Evolutionary conservation across 495 filamentous ascomycete species (phyloP).

Genomic region (Daldinia concentrica): DNA sequence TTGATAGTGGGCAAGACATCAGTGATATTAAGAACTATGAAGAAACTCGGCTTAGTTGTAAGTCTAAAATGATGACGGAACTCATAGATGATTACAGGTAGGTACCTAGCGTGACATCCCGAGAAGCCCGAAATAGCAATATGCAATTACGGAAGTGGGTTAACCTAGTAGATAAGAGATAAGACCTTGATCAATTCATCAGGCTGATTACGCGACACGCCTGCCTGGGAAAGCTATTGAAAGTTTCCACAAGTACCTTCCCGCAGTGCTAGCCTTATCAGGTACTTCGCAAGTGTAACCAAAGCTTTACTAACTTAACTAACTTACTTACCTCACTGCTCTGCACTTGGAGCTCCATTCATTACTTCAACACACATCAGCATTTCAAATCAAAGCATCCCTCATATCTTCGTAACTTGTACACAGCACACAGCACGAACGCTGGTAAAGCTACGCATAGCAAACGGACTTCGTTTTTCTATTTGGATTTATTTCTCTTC

Average conservation of each 20-base stretch:
- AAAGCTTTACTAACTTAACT: conserved; percentile 10
- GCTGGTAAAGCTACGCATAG: not conserved
- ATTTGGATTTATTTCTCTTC: not conserved
- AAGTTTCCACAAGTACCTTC: conserved; percentile 28
- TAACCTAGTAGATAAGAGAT: not conserved
- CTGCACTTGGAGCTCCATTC: conserved; percentile 33
- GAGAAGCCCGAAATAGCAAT: not conserved
- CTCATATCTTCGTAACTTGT: not conserved
- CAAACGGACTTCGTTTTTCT: not conserved
- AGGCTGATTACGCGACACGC: conserved; percentile 47
- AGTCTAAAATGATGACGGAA: conserved; percentile 24
- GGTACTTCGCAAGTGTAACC: conserved; percentile 1
- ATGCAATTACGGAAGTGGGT: conserved; percentile 3
- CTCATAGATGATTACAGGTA: not conserved
- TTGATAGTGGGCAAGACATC: not conserved
- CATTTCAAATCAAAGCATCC: conserved; percentile 23
- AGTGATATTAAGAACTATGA: not conserved
- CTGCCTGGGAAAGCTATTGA: conserved; percentile 37
- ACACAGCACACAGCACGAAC: conserved; percentile 6
- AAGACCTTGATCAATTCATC: conserved; percentile 32
- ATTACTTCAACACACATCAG: conserved; percentile 31
- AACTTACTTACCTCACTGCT: conserved; percentile 6
- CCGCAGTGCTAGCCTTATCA: conserved; percentile 28
- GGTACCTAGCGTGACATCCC: not conserved
- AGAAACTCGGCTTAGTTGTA: too few relatives aligned